phyloP scores from a whole-genome alignment of 1,139 yeast genomes.

The Taphrina wiesneri region DNA sequence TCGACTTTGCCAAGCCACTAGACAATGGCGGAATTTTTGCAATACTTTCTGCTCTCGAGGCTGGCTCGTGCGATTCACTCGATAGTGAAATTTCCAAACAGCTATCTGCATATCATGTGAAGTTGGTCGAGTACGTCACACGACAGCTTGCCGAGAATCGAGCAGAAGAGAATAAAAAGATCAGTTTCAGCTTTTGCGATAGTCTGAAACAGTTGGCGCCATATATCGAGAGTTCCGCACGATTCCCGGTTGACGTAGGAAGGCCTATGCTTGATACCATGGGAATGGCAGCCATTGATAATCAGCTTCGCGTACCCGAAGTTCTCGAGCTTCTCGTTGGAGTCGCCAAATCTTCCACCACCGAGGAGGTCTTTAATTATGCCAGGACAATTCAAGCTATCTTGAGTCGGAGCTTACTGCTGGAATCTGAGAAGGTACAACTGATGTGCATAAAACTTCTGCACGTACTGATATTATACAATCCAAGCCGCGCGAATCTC shows the following conservation, averaged over 20 bases:
- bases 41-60: neutral
- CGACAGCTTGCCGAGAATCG: slow-evolving; percentile 33
- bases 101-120: neutral
- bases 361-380: slow-evolving; percentile 13
- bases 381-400: slow-evolving; percentile 12
- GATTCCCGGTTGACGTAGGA: neutral
- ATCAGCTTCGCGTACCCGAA: slow-evolving; percentile 12
- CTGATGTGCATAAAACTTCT: neutral
- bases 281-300: slow-evolving; percentile 29
- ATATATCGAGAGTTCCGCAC: neutral
- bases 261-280: slow-evolving; percentile 22
- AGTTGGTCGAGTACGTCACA: slow-evolving; percentile 5
- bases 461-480: neutral
- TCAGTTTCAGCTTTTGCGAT: neutral
- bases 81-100: neutral
- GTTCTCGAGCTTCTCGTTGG: slow-evolving; percentile 11
- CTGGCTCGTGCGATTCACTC: neutral
- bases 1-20: neutral
- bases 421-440: neutral
- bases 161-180: slow-evolving; percentile 6
- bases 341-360: slow-evolving; percentile 1
- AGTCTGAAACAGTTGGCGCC: neutral
- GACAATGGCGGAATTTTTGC: neutral
- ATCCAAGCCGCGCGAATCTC: slow-evolving; percentile 3
- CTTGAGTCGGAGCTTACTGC: neutral